These are phyloP conservation scores for Colletotrichum truncatum DNA, from an alignment of 2,329 filamentous ascomycete species.

Conservation along the genomic window DNA sequence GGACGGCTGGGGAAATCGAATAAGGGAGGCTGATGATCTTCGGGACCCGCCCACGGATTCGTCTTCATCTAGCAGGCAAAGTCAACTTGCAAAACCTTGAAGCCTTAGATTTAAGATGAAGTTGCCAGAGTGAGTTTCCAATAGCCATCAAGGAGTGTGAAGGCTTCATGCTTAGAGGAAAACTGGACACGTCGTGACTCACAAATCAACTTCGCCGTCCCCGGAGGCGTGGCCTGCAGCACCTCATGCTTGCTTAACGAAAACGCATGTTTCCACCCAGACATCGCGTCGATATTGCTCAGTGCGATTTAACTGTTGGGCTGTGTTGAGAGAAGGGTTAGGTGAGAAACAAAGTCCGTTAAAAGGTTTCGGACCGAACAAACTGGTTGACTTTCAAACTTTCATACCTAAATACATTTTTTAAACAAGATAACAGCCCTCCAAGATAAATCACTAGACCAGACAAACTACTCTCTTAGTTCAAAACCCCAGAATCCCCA, in stretches of 20 bases:
- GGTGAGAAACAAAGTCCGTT: background rate
- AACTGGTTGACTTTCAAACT: background rate
- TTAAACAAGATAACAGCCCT: background rate
- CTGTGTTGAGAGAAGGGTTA: background rate
- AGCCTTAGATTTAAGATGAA: background rate
- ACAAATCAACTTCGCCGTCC: conserved; percentile 34
- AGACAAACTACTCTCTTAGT: background rate
- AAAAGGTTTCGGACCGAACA: background rate
- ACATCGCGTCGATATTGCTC: background rate
- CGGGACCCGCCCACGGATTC: background rate
- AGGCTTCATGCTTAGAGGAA: too few relatives aligned
- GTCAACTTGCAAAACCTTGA: too few relatives aligned
- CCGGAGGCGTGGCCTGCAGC: conserved; percentile 29
- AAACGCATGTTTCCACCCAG: conserved; percentile 34
- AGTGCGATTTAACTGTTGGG: background rate
- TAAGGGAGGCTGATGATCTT: conserved; percentile 18
- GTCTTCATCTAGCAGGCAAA: background rate
- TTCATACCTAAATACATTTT: background rate
- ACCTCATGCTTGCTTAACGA: conserved; percentile 33
- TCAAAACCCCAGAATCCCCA: conserved; percentile 17
- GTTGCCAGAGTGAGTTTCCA: background rate
- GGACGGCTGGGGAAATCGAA: conserved; percentile 35
- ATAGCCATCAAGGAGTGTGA: too few relatives aligned
- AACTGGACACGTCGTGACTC: too few relatives aligned
- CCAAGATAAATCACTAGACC: background rate